Evolutionary conservation across 2,329 filamentous ascomycete genomes (phyloP).

Genomic region (Cadophora sp.): DNA sequence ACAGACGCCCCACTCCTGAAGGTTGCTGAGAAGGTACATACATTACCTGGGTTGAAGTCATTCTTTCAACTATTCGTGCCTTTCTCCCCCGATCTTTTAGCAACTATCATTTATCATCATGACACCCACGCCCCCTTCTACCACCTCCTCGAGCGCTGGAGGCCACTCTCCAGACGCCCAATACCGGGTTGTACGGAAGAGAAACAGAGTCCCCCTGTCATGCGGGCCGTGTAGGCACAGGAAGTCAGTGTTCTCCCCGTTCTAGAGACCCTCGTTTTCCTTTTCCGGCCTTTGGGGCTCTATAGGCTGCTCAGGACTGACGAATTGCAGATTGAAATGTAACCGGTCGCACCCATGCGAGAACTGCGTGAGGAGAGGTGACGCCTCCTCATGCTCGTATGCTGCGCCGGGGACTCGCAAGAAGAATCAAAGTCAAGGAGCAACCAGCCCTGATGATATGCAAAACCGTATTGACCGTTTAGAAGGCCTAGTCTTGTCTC

Average conservation of each 20-base stretch:
- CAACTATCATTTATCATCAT: conserved; percentile 52
- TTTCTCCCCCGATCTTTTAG: conserved; percentile 26
- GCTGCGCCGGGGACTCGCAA: conserved; percentile 74
- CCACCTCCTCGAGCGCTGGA: conserved; percentile 75
- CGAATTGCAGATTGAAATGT: conserved; percentile 75
- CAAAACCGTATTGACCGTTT: conserved; percentile 96
- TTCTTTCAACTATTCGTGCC: conserved; percentile 26
- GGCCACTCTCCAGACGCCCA: conserved; percentile 83
- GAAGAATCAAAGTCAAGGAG: conserved; percentile 71
- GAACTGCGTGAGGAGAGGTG: conserved; percentile 90
- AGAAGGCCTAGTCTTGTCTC: conserved; percentile 86
- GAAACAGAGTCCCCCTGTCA: conserved; percentile 89
- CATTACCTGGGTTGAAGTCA: conserved; percentile 26
- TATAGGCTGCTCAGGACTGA: conserved; percentile 43
- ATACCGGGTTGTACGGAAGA: conserved; percentile 87
- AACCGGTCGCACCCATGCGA: conserved; percentile 90
- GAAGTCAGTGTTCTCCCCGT: conserved; percentile 67
- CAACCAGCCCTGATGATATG: conserved; percentile 86
- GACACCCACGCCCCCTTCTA: conserved; percentile 80
- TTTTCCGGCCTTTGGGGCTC: conserved; percentile 27
- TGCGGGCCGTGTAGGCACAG: conserved; percentile 90
- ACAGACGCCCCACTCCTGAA: conserved; percentile 30
- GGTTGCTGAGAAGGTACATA: conserved; percentile 29
- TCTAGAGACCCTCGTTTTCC: conserved; percentile 22
- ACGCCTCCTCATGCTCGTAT: conserved; percentile 84